Evolutionary conservation across 495 filamentous ascomycete genomes (phyloP), one percentile per base, ranked within the genome.

Genomic region (Pyrenopolyporus hunteri): DNA sequence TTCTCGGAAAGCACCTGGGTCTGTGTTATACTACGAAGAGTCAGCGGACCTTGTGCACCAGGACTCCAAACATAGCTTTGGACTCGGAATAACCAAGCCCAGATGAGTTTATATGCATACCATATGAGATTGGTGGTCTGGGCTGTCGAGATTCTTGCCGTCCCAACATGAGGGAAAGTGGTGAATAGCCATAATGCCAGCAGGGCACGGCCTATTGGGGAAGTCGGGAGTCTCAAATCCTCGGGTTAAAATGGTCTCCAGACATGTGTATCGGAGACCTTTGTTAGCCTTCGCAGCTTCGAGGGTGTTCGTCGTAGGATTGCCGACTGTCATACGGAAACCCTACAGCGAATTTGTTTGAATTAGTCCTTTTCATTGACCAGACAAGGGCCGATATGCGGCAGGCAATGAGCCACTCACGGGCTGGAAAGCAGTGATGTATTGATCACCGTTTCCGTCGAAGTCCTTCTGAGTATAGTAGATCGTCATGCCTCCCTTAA

Each of bases 301-400:
- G 28, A 66, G 46, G 8, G 47, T 60, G 28, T 60, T 68, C 17
- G 63, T 70, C 2, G 74, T 71, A 11, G 79, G 76, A 51, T 46
- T 75, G 43, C 80, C 79, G 43, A 82, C 78, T 11, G 76, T 77
- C 80, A 82, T 82, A 39, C 80, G 78, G 75, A 82, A 82, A 26
- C 80, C 79, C 79, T 82, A 22, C 1, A 9, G 16, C 32, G 23
- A 19, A 17, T 22, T 72, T 53, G 65, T 51, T 36, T 17, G 0
- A 17, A 26, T 9, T 5, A 8, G 7, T 7, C 37, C 20, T 11
- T 11, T 13, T 6, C 9, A 25, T 35, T 36, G 37, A 6, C 19
- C 26, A 28, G 5, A 14, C 40, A 45, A 36, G 20, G 10, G 10
- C 7, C 16, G 23, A 4, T 19, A 1, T 5, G 8, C 11, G 14